A percentile compares a stretch with the other conserved stretches of the same genome.
Evolutionary conservation across 2,329 filamentous ascomycete genomes (phyloP).

Genomic region (Neonectria coccinea): DNA sequence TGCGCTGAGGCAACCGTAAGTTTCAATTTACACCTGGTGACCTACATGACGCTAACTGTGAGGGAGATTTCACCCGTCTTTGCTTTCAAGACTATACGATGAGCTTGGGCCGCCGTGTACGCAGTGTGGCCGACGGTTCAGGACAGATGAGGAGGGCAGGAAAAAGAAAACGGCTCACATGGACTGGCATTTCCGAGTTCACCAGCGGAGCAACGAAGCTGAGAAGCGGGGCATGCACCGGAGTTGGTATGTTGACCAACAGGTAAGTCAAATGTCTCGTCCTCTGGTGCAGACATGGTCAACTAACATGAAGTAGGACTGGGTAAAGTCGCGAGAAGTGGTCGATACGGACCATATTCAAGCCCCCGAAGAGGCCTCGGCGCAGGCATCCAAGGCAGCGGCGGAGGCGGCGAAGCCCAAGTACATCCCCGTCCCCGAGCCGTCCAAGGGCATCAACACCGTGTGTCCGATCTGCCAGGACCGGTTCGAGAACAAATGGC

Average conservation of each 20-base stretch:
- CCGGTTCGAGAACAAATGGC: slow-evolving; percentile 91
- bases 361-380: slow-evolving; percentile 48
- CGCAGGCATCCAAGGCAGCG: slow-evolving; percentile 53
- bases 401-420: slow-evolving; percentile 63
- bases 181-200: slow-evolving; percentile 98
- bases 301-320: slow-evolving; percentile 71
- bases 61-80: slow-evolving; percentile 76
- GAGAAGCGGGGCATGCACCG: slow-evolving; percentile 89
- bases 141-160: slow-evolving; percentile 79
- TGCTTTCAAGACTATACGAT: slow-evolving; percentile 82
- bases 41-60: slow-evolving; percentile 28
- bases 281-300: background rate
- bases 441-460: slow-evolving; percentile 77
- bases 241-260: slow-evolving; percentile 94
- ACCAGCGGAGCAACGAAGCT: slow-evolving; percentile 87
- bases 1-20: slow-evolving; percentile 78
- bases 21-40: slow-evolving; percentile 22
- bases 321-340: slow-evolving; percentile 86
- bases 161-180: slow-evolving; percentile 91
- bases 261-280: slow-evolving; percentile 63
- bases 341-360: slow-evolving; percentile 72
- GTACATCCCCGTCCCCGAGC: slow-evolving; percentile 87
- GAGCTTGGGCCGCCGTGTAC: slow-evolving; percentile 87
- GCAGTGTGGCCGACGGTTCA: slow-evolving; percentile 91
- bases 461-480: slow-evolving; percentile 96